A percentile compares a stretch with the other conserved stretches of the same genome.
Evolutionary conservation across 208 protist genomes (phyloP).

Genomic region (Wallacemonas collosoma): DNA sequence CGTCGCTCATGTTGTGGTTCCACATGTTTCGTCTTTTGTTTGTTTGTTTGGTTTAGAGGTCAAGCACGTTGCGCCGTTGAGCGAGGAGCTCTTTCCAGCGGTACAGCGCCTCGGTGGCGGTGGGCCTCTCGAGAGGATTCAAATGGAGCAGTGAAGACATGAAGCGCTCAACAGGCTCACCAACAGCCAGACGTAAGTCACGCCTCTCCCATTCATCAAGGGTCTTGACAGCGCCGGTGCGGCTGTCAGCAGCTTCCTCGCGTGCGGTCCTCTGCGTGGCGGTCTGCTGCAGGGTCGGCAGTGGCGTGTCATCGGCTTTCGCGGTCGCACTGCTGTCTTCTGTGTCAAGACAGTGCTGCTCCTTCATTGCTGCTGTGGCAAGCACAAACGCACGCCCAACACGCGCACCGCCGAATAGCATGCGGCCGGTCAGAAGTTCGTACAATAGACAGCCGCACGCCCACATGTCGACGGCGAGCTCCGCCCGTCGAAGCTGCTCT

Average conservation of each 20-base stretch:
- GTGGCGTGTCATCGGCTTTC: conserved; percentile 1
- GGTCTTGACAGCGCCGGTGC: conserved; percentile 16
- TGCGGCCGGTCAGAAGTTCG: conserved; percentile 79
- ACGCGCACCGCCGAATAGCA: conserved; percentile 76
- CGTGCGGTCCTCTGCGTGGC: not conserved
- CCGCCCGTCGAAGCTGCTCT: conserved; percentile 38
- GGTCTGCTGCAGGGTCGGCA: not conserved
- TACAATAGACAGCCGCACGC: conserved; percentile 82
- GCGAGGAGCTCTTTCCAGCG: conserved; percentile 54
- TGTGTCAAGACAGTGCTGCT: not conserved
- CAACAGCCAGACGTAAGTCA: conserved; percentile 47
- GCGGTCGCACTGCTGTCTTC: too few species aligned
- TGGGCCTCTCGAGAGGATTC: conserved; percentile 67
- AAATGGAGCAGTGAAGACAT: conserved; percentile 53
- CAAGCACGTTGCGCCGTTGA: not conserved
- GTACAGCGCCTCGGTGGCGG: conserved; percentile 54
- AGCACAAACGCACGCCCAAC: conserved; percentile 63
- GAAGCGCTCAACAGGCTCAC: conserved; percentile 53
- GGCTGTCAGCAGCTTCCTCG: not conserved
- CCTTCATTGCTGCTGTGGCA: conserved; percentile 24
- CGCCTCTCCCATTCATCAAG: conserved; percentile 54
- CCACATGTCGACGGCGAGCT: conserved; percentile 84
- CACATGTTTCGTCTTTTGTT: not conserved
- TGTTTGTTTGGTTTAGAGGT: not conserved
- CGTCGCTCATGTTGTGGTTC: not conserved